Evolutionary conservation across 176 grass and related monocot genomes (phyloP).

Genomic region (Saccharum spontaneum): DNA sequence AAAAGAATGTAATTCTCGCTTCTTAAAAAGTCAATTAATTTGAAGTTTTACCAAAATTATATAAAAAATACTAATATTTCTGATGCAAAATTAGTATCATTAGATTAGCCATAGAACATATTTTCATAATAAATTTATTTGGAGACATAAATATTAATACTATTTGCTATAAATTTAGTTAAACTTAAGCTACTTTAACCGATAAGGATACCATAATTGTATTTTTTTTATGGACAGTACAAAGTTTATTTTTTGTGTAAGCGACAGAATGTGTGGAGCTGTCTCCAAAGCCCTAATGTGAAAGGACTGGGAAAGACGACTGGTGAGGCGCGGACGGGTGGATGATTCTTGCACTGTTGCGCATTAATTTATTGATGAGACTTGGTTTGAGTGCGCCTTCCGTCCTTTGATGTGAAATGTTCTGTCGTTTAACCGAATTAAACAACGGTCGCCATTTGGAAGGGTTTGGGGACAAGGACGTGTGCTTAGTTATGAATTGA

Average conservation of each 20-base stretch:
- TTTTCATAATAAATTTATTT: no score
- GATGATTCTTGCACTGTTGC: not conserved
- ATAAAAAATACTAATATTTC: no score
- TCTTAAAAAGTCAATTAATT: no score
- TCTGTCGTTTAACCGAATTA: not conserved
- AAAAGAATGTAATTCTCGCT: no score
- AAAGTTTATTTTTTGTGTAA: not conserved
- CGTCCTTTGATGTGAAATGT: slow-evolving; percentile 14
- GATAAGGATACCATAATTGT: no score
- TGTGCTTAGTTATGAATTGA: not conserved
- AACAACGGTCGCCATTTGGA: slow-evolving; percentile 38
- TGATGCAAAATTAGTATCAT: no score
- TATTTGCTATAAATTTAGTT: no score
- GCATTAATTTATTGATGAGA: not conserved
- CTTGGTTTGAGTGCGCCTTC: not conserved
- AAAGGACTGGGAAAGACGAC: slow-evolving; percentile 13
- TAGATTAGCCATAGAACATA: no score
- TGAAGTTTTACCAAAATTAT: no score
- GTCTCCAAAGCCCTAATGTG: slow-evolving; percentile 33
- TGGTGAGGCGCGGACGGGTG: not conserved
- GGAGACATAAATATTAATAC: no score
- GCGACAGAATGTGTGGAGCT: not conserved
- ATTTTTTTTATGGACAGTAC: not conserved
- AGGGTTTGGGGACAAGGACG: slow-evolving; percentile 19
- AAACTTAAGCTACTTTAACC: no score